These are phyloP conservation scores for Colletotrichum limetticola DNA, from an alignment of 2,329 filamentous ascomycete species.

Conservation along the genomic window DNA sequence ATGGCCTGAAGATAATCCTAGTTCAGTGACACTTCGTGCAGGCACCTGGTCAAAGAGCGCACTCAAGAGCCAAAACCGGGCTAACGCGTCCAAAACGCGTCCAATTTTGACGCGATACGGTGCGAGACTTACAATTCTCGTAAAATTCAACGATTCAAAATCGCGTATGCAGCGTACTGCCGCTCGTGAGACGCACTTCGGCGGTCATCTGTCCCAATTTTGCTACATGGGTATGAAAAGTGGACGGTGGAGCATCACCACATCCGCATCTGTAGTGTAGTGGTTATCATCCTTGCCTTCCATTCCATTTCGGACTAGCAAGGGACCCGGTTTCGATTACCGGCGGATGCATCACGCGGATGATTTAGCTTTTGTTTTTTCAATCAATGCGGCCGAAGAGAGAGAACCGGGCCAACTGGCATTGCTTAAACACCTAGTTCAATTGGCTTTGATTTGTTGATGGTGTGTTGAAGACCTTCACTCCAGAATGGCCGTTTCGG, in stretches of 20 bases:
- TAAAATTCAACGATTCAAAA: neutral
- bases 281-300: neutral
- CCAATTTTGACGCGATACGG: neutral
- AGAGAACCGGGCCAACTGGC: too few species aligned
- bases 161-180: neutral
- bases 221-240: fast-evolving
- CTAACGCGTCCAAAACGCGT: neutral
- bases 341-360: neutral
- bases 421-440: too few species aligned
- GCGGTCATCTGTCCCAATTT: fast-evolving
- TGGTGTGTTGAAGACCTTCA: too few species aligned
- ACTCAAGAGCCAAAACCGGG: neutral
- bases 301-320: neutral
- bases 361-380: neutral
- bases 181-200: neutral
- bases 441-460: too few species aligned
- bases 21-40: neutral
- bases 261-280: neutral
- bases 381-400: neutral
- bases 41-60: neutral
- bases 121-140: neutral
- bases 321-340: neutral
- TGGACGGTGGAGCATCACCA: neutral
- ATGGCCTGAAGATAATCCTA: neutral
- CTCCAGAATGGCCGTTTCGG: too few species aligned